Percentiles rank a stretch among this genome's conserved stretches.
phyloP scores from a whole-genome alignment of 345 rosid genomes.

The Kandelia obovata region DNA sequence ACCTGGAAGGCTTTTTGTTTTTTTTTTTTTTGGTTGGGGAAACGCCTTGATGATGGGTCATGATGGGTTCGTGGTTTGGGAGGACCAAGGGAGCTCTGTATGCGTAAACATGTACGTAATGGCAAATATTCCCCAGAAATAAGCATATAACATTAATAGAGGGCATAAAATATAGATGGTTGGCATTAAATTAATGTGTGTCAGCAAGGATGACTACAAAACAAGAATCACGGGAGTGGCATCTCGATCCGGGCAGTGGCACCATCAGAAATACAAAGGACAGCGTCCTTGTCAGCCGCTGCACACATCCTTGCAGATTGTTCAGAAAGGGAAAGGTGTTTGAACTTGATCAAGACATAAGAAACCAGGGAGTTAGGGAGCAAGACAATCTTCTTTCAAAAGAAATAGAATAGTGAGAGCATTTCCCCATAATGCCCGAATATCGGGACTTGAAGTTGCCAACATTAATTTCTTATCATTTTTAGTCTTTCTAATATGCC shows the following conservation, averaged over 20 bases:
- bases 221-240: conserved; percentile 53
- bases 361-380: conserved; percentile 5
- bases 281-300: conserved; percentile 58
- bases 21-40: neutral
- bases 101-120: too few relatives aligned
- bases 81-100: neutral
- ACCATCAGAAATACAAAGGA: conserved; percentile 17
- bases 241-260: conserved; percentile 14
- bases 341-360: conserved; percentile 15
- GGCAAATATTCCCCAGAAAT: conserved; percentile 26
- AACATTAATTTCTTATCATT: conserved; percentile 15
- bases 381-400: neutral
- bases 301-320: conserved; percentile 28
- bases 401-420: neutral
- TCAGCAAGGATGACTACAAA: conserved; percentile 24
- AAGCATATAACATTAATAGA: conserved; percentile 23
- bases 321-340: conserved; percentile 16
- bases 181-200: conserved; percentile 19
- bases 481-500: conserved; percentile 12
- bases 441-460: conserved; percentile 39
- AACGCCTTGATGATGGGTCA: conserved; percentile 9
- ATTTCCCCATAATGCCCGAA: conserved; percentile 34
- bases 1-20: too few relatives aligned
- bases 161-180: conserved; percentile 4
- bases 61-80: conserved; percentile 1